Conservation (phyloP, 2,329 filamentous ascomycete species). For the Trichophyton benhamiae region DNA sequence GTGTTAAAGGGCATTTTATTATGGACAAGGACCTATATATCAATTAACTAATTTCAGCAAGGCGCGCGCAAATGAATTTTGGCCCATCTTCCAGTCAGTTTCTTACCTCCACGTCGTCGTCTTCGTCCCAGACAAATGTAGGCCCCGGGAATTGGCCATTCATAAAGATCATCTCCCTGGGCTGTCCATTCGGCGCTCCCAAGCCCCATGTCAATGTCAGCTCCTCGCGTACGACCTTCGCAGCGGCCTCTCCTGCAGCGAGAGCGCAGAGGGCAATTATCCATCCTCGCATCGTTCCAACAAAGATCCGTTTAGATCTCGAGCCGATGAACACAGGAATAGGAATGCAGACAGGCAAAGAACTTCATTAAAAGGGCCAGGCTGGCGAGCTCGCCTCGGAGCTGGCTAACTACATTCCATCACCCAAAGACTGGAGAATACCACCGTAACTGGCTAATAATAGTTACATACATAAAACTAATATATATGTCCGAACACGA, state of each 20-base stretch:
- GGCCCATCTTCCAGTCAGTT: not conserved
- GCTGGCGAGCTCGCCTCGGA: not conserved
- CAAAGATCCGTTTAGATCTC: not conserved
- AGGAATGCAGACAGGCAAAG: not conserved
- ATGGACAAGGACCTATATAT: conserved; percentile 3
- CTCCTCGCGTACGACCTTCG: not conserved
- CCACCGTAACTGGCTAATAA: not conserved
- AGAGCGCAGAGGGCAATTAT: not conserved
- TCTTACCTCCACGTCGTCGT: conserved; percentile 11
- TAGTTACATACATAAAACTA: not conserved
- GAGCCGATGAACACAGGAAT: not conserved
- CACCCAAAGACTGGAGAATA: too few species aligned
- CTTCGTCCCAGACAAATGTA: conserved; percentile 11
- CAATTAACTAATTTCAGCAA: not conserved
- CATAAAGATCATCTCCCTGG: conserved; percentile 12
- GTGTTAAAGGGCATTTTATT: conserved; percentile 13
- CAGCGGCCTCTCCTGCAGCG: not conserved
- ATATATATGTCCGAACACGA: not conserved
- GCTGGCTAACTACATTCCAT: too few species aligned
- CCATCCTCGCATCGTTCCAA: not conserved
- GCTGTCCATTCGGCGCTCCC: conserved; percentile 17
- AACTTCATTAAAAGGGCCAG: not conserved
- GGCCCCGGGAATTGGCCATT: conserved; percentile 15
- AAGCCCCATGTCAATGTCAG: conserved; percentile 6
- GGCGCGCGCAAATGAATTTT: not conserved